Evolutionary conservation across 257 asterid genomes (phyloP).

Genomic region (Leptodermis oblonga): DNA sequence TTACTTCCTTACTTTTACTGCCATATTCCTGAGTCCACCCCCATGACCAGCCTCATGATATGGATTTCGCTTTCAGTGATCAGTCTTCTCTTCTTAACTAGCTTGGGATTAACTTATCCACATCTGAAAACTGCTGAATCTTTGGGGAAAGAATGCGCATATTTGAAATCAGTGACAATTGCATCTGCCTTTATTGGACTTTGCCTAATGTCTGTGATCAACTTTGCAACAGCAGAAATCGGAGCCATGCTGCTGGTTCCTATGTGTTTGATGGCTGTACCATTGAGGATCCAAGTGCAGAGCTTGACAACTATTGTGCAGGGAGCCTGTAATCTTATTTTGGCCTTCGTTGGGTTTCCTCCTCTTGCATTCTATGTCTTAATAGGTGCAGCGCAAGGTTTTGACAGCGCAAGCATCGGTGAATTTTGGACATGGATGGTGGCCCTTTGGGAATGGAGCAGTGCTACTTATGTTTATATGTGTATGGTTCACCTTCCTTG

Average conservation of each 20-base stretch:
- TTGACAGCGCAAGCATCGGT: constrained; percentile 37
- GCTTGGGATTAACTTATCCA: constrained; percentile 34
- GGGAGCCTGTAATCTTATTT: constrained; percentile 42
- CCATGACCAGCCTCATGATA: constrained; percentile 39
- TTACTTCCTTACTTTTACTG: constrained; percentile 54
- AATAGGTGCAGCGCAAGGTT: constrained; percentile 55
- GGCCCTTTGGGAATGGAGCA: constrained; percentile 88
- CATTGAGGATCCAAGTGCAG: constrained; percentile 44
- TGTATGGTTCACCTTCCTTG: constrained; percentile 93
- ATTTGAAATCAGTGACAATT: constrained; percentile 66
- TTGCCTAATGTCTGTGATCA: constrained; percentile 87
- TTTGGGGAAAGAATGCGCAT: constrained; percentile 55
- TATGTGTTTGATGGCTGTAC: constrained; percentile 63
- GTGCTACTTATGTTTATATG: constrained; percentile 77
- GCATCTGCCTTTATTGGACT: constrained; percentile 81
- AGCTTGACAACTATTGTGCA: constrained; percentile 29
- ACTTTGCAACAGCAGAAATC: constrained; percentile 86
- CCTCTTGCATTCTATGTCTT: constrained; percentile 42
- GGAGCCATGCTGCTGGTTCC: constrained; percentile 87
- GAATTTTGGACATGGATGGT: constrained; percentile 90
- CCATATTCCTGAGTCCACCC: constrained; percentile 46
- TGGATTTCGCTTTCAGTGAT: constrained; percentile 49
- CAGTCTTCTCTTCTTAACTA: constrained; percentile 42
- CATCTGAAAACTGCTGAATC: constrained; percentile 18
- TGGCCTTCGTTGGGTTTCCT: constrained; percentile 53